Conservation (phyloP, 1,284 basidiomycete genomes). For the Tausonia pullulans region DNA sequence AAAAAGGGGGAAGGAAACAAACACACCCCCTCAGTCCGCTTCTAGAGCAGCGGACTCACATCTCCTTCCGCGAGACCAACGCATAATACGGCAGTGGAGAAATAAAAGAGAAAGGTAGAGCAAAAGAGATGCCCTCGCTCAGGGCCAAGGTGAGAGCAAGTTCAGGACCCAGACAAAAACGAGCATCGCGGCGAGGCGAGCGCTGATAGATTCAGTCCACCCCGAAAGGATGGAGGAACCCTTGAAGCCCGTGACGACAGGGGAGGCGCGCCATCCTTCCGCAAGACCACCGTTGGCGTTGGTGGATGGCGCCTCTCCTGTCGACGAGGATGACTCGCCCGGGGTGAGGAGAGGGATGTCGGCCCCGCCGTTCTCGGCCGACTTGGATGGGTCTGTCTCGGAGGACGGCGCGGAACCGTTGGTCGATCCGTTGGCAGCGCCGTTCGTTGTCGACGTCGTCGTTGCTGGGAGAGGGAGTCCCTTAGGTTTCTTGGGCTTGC, state of each 20-base stretch:
- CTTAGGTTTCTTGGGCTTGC: constrained; percentile 29
- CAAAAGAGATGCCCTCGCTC: constrained; percentile 16
- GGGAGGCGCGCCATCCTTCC: not conserved
- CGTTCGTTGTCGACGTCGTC: not conserved
- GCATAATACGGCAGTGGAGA: not conserved
- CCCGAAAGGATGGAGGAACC: not conserved
- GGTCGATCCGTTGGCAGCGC: not conserved
- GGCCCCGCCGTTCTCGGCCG: not conserved
- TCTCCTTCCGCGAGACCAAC: no score
- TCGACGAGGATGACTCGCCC: not conserved
- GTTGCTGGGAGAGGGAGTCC: not conserved
- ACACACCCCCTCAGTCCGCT: no score
- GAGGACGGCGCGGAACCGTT: not conserved
- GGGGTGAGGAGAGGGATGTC: constrained; percentile 9
- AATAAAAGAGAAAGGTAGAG: not conserved
- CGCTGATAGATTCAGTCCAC: not conserved
- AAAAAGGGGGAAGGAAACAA: no score
- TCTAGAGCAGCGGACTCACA: no score
- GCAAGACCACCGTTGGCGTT: not conserved
- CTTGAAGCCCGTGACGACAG: not conserved
- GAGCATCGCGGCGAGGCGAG: not conserved
- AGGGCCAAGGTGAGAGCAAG: not conserved
- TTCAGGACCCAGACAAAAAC: not conserved
- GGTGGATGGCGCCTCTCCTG: not conserved
- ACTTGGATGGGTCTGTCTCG: not conserved